phyloP scores from a whole-genome alignment of 2,329 filamentous ascomycete species.

The Sporothrix schenckii region DNA sequence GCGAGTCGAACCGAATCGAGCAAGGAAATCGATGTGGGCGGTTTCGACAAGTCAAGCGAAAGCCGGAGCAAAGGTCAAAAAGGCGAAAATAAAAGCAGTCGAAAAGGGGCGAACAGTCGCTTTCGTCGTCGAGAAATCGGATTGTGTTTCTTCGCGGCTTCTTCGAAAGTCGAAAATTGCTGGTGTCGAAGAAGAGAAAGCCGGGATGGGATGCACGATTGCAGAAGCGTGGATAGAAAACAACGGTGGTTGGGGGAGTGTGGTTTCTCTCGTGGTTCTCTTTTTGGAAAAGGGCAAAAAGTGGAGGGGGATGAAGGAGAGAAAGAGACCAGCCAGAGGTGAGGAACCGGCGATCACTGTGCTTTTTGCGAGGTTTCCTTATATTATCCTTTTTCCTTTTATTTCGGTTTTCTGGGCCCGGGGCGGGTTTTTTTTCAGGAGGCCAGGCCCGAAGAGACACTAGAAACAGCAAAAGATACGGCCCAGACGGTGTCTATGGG shows the following conservation, averaged over 20 bases:
- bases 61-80: background rate
- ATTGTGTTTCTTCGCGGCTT: background rate
- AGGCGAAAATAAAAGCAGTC: background rate
- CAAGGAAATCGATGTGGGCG: conserved; percentile 2
- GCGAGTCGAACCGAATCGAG: conserved; percentile 4
- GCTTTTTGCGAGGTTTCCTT: conserved; percentile 28
- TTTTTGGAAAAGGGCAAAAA: conserved; percentile 27
- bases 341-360: conserved; percentile 31
- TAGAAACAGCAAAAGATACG: conserved; percentile 30
- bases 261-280: conserved; percentile 21
- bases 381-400: conserved; percentile 28
- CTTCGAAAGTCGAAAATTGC: background rate
- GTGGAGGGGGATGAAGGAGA: conserved; percentile 28
- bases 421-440: conserved; percentile 27
- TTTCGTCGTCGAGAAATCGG: background rate
- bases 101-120: background rate
- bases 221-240: conserved; percentile 28
- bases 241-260: conserved; percentile 33
- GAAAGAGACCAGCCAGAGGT: conserved; percentile 12
- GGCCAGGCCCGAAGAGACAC: conserved; percentile 1
- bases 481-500: conserved; percentile 33
- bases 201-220: conserved; percentile 25
- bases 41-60: conserved; percentile 9
- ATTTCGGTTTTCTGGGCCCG: background rate
- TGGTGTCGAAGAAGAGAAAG: conserved; percentile 22